phyloP scores from a whole-genome alignment of 106 monocot species.

The Posidonia australis region DNA sequence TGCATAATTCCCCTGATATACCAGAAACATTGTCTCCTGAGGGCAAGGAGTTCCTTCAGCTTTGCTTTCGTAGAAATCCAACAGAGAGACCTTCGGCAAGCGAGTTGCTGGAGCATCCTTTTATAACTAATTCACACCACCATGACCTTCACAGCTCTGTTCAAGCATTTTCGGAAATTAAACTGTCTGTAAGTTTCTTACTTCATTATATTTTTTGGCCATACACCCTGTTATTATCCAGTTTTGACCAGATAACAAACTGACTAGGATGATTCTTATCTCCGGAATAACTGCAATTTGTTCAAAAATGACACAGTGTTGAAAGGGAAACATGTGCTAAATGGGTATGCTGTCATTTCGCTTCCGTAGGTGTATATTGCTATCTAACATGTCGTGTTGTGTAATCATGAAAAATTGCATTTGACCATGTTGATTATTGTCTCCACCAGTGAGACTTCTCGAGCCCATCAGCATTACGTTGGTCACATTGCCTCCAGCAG shows the following conservation, averaged over 20 bases:
- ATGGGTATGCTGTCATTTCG: slow-evolving; percentile 29
- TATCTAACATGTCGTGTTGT: not conserved
- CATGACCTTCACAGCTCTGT: slow-evolving; percentile 41
- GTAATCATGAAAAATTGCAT: not conserved
- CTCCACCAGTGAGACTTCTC: no score
- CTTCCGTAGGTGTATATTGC: not conserved
- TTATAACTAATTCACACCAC: slow-evolving; percentile 42
- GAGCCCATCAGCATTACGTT: no score
- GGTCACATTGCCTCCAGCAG: slow-evolving; percentile 9
- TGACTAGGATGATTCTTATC: slow-evolving; percentile 33
- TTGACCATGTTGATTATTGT: not conserved
- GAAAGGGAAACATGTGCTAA: slow-evolving; percentile 28
- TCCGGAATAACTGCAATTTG: slow-evolving; percentile 22
- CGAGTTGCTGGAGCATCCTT: slow-evolving; percentile 63
- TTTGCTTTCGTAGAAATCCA: slow-evolving; percentile 75
- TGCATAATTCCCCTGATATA: slow-evolving; percentile 57
- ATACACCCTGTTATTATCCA: not conserved
- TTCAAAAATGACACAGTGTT: slow-evolving; percentile 23
- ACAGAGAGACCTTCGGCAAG: slow-evolving; percentile 69
- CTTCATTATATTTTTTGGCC: not conserved
- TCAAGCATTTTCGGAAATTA: slow-evolving; percentile 50
- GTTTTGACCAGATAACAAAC: not conserved
- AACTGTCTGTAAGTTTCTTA: slow-evolving; percentile 27
- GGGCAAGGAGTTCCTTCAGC: slow-evolving; percentile 63
- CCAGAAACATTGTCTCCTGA: slow-evolving; percentile 69